Conservation (phyloP, 805 yeast species). For the Hanseniaspora occidentalis region DNA sequence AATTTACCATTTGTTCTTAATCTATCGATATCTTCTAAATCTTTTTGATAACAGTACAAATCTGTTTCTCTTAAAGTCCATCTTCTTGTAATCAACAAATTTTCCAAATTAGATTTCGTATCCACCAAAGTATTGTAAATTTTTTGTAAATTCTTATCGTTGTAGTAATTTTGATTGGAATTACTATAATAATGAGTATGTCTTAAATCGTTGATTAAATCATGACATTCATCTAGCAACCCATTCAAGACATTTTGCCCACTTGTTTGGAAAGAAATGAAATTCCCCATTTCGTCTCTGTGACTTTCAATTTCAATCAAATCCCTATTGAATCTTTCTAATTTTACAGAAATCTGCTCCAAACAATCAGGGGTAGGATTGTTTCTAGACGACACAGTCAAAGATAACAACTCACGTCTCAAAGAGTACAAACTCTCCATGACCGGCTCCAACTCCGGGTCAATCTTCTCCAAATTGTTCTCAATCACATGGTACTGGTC, state of each 20-base stretch:
- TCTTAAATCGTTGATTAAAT: slow-evolving; percentile 55
- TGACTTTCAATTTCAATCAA: slow-evolving; percentile 32
- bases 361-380: slow-evolving; percentile 10
- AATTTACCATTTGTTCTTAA: slow-evolving; percentile 53
- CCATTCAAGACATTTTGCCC: slow-evolving; percentile 51
- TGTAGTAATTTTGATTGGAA: slow-evolving; percentile 20
- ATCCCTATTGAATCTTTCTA: slow-evolving; percentile 27
- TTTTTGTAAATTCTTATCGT: slow-evolving; percentile 40
- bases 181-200: slow-evolving; percentile 22
- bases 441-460: slow-evolving; percentile 35
- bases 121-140: slow-evolving; percentile 52
- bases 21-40: slow-evolving; percentile 62
- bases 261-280: slow-evolving; percentile 28
- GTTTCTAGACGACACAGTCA: slow-evolving; percentile 30
- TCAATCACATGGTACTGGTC: slow-evolving; percentile 46
- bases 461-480: slow-evolving; percentile 39
- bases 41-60: slow-evolving; percentile 68
- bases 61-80: slow-evolving; percentile 98
- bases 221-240: slow-evolving; percentile 71
- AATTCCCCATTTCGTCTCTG: slow-evolving; percentile 47
- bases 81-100: slow-evolving; percentile 78
- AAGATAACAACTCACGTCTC: slow-evolving; percentile 47
- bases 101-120: slow-evolving; percentile 65
- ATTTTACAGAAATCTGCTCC: slow-evolving; percentile 20
- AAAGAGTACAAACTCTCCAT: slow-evolving; percentile 51